phyloP scores from a whole-genome alignment of 2,329 filamentous ascomycete genomes.

The Fusarium duplospermum region DNA sequence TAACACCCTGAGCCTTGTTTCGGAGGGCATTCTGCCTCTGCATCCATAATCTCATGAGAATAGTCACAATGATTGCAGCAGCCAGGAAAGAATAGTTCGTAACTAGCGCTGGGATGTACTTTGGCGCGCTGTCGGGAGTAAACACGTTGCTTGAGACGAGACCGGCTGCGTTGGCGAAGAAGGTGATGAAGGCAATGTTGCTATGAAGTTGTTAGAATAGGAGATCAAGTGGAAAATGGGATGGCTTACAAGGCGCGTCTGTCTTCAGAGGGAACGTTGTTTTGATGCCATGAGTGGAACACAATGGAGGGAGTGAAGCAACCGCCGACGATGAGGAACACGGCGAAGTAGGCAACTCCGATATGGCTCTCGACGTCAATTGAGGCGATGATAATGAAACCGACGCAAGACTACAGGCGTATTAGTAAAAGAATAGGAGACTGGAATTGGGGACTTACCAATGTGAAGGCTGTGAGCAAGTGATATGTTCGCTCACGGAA shows the following conservation, averaged over 20 bases:
- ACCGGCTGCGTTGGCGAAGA: not conserved
- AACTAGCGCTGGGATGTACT: not conserved
- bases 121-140: not conserved
- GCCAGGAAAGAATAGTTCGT: not conserved
- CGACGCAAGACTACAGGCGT: not conserved
- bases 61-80: not conserved
- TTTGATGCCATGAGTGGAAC: not conserved
- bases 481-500: conserved; percentile 1
- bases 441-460: not conserved
- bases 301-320: not conserved
- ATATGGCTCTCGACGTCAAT: not conserved
- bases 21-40: not conserved
- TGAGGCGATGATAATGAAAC: not conserved
- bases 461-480: not conserved
- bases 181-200: conserved; percentile 1
- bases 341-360: not conserved
- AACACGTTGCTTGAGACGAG: conserved; percentile 6
- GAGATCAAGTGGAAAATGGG: not conserved
- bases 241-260: not conserved
- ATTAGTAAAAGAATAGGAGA: not conserved
- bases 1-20: not conserved
- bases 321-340: not conserved
- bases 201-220: not conserved
- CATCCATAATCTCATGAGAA: not conserved
- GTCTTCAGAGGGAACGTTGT: not conserved